Base-by-base conservation (phyloP, 208 protist species). In the Naegleria fowleri region DNA sequence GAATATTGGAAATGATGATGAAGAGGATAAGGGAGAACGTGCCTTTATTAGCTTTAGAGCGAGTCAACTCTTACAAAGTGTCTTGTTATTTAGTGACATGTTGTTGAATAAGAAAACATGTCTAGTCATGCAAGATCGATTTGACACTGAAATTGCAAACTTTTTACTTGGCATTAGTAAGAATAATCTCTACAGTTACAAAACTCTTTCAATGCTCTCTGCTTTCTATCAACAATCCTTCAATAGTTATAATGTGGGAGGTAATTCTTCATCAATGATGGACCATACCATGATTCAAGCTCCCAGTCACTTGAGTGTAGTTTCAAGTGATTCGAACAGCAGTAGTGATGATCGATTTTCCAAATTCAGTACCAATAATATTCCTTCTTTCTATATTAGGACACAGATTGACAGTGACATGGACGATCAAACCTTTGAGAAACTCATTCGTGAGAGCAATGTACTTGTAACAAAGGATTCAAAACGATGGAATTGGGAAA, bases 401-500 rank as follows among this genome's bases (percentile, higher is more conserved):
- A 89, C 41, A 41, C 48, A 55, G 41, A 40, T 89, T 16, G 51
- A 67, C 39, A 41, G 25, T 67, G 25, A 36, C 41, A 40, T 89
- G n/a, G 86, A 89, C 67, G 86, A 89, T 67, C 29, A 36, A 38
- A 9, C 15, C 38, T 89, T 67, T 40, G 3, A 67, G 15, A 22
- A 67, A 67, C 39, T 89, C 15, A 89, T 89, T n/a, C 55, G 59
- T 40, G 86, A 89, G 16, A n/a, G 11, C 7, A 89, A 89, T 67
- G 48, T 89, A 11, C 6, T 89, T 4, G n/a, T 41, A 0, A 89
- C 86, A 59, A 89, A 89, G 39, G 86, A 89, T 67, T 13, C 13
- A 55, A 89, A 67, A 40, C 59, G 51, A 40, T 89, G 86, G 86
- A 67, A 67, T 52, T 89, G 86, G 86, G 86, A 89, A 38, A 58